A percentile compares a stretch with the other conserved stretches of the same genome.
Evolutionary conservation across 768 basidiomycete species (phyloP).

Genomic region (Lentinus tigrinus): DNA sequence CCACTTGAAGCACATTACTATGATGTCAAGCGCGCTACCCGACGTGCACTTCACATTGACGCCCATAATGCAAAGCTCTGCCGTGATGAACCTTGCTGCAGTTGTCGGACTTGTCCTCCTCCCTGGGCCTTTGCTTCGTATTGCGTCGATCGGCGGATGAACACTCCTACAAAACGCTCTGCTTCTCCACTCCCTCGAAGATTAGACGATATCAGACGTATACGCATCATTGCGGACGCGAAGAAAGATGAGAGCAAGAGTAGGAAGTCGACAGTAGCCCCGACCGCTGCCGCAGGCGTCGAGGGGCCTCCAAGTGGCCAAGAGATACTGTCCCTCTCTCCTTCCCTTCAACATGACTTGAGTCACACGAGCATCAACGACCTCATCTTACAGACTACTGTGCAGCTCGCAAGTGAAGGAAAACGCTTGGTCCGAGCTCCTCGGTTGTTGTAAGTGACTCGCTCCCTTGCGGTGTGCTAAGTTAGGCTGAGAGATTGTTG

Average conservation of each 20-base stretch:
- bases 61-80: too few relatives aligned
- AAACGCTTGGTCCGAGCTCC: conserved; percentile 19
- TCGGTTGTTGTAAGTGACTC: conserved; percentile 16
- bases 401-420: conserved; percentile 11
- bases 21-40: conserved; percentile 13
- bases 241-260: neutral
- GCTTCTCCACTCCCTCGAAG: conserved; percentile 5
- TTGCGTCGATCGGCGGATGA: neutral
- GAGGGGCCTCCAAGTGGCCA: neutral
- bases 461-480: neutral
- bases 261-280: neutral
- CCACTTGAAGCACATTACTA: neutral
- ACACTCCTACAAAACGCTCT: conserved; percentile 1
- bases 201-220: conserved; percentile 4
- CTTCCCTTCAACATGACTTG: neutral
- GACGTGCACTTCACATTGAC: neutral
- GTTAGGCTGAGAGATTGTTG: neutral
- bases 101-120: too few relatives aligned
- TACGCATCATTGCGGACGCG: neutral
- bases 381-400: conserved; percentile 11
- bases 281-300: neutral
- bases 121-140: too few relatives aligned
- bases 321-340: conserved; percentile 2
- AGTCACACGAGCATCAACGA: conserved; percentile 14
- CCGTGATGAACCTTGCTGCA: too few relatives aligned